Conservation (phyloP, 768 basidiomycete species). For the Cystobasidium tubakii region DNA sequence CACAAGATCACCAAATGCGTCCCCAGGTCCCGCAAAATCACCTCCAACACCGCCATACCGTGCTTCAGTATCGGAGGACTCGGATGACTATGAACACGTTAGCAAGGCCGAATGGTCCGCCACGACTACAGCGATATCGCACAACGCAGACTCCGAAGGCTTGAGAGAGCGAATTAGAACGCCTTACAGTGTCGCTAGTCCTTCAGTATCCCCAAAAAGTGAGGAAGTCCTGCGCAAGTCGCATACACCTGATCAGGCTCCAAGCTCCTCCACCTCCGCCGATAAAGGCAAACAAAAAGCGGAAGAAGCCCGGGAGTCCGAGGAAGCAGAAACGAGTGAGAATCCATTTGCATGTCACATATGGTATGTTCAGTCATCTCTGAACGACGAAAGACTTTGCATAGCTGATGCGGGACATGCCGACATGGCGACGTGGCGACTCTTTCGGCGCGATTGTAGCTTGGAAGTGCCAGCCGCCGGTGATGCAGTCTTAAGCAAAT, state of each 20-base stretch:
- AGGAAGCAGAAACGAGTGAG: not conserved
- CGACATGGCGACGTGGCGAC: constrained; percentile 10
- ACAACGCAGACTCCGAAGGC: not conserved
- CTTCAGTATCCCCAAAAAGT: not conserved
- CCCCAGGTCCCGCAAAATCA: not conserved
- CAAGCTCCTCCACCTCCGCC: constrained; percentile 12
- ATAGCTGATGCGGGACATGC: not conserved
- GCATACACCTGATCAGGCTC: not conserved
- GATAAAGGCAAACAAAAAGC: constrained; percentile 18
- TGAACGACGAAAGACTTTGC: not conserved
- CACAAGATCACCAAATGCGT: not conserved
- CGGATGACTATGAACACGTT: constrained; percentile 15
- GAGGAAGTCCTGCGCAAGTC: not conserved
- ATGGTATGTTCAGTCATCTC: not conserved
- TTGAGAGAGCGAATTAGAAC: constrained; percentile 9
- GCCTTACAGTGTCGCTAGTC: not conserved
- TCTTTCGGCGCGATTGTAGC: not conserved
- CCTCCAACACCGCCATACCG: not conserved
- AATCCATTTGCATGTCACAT: constrained; percentile 31
- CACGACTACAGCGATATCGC: not conserved
- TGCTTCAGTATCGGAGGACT: not conserved
- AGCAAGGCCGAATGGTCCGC: not conserved
- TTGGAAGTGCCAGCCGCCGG: constrained; percentile 18
- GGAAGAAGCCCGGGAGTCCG: not conserved
- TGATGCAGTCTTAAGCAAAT: constrained; percentile 21